Evolutionary conservation across 352 stramenopile species (phyloP).

Genomic region (Phytophthora cactorum): DNA sequence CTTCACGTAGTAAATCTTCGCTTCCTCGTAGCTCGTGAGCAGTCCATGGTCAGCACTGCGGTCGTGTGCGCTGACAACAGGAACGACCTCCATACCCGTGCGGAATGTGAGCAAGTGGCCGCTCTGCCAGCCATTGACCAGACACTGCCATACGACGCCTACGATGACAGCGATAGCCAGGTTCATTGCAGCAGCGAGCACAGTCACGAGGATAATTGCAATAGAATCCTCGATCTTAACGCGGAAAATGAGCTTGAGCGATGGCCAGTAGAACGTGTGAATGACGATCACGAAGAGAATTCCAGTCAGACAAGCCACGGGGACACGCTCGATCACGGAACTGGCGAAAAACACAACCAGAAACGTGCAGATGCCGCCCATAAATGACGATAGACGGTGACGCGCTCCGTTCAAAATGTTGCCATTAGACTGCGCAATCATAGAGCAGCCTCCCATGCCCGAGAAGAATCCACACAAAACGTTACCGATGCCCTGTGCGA

Average conservation of each 20-base stretch:
- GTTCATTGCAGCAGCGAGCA: slow-evolving; percentile 88
- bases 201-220: slow-evolving; percentile 85
- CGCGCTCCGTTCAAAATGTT: slow-evolving; percentile 89
- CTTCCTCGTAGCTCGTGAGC: slow-evolving; percentile 40
- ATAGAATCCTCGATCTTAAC: slow-evolving; percentile 73
- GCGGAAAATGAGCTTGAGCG: slow-evolving; percentile 80
- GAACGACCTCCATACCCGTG: slow-evolving; percentile 41
- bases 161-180: slow-evolving; percentile 86
- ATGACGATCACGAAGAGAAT: slow-evolving; percentile 90
- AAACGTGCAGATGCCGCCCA: slow-evolving; percentile 70
- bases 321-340: slow-evolving; percentile 84
- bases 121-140: slow-evolving; percentile 86
- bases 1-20: slow-evolving; percentile 80
- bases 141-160: slow-evolving; percentile 83
- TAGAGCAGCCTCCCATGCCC: slow-evolving; percentile 94
- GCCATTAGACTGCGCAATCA: slow-evolving; percentile 94
- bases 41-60: slow-evolving; percentile 38
- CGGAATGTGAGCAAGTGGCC: slow-evolving; percentile 52
- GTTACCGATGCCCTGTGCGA: slow-evolving; percentile 92
- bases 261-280: slow-evolving; percentile 93
- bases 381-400: slow-evolving; percentile 71
- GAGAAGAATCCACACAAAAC: slow-evolving; percentile 92
- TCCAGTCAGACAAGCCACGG: slow-evolving; percentile 84
- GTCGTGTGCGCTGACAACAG: slow-evolving; percentile 34
- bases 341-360: slow-evolving; percentile 86